Percentiles rank a stretch among this genome's conserved stretches.
phyloP scores from a whole-genome alignment of 2,329 filamentous ascomycete genomes.

The Cercospora nicotianae region DNA sequence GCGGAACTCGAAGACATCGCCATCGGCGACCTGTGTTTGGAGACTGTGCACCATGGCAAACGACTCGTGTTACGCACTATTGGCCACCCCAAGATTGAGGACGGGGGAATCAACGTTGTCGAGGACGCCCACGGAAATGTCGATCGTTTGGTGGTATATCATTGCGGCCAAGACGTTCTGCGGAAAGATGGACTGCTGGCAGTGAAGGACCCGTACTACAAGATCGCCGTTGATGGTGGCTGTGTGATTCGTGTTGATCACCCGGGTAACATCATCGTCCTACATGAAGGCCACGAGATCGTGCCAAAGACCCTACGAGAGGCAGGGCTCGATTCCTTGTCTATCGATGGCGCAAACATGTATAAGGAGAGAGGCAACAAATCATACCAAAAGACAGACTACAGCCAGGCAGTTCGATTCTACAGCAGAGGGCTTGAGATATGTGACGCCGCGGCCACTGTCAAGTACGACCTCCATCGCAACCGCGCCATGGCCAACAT shows the following conservation, averaged over 20 bases:
- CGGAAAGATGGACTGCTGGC: slow-evolving; percentile 24
- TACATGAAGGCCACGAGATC: slow-evolving; percentile 15
- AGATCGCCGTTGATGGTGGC: slow-evolving; percentile 18
- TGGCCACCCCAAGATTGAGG: slow-evolving; percentile 15
- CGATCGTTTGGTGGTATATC: slow-evolving; percentile 31
- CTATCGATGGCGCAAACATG: neutral
- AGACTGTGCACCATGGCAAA: slow-evolving; percentile 28
- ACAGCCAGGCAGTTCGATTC: slow-evolving; percentile 17
- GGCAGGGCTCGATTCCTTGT: slow-evolving; percentile 1
- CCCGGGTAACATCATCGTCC: slow-evolving; percentile 30
- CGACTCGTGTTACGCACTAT: slow-evolving; percentile 28
- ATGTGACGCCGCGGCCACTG: slow-evolving; percentile 1
- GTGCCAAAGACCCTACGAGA: slow-evolving; percentile 16
- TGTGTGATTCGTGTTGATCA: slow-evolving; percentile 32
- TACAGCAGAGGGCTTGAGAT: slow-evolving; percentile 19
- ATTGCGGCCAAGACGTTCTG: slow-evolving; percentile 16
- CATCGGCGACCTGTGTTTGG: slow-evolving; percentile 26
- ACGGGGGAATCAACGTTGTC: slow-evolving; percentile 30
- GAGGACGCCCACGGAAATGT: slow-evolving; percentile 42
- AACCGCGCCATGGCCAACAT: slow-evolving; percentile 29
- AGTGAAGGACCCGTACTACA: slow-evolving; percentile 35
- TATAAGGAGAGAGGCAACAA: slow-evolving; percentile 30
- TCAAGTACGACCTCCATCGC: slow-evolving; percentile 26
- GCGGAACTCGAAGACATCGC: slow-evolving; percentile 22
- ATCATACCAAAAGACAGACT: slow-evolving; percentile 22